Evolutionary conservation across 2,329 filamentous ascomycete species (phyloP).

Genomic region (Pseudogymnoascus sp.): DNA sequence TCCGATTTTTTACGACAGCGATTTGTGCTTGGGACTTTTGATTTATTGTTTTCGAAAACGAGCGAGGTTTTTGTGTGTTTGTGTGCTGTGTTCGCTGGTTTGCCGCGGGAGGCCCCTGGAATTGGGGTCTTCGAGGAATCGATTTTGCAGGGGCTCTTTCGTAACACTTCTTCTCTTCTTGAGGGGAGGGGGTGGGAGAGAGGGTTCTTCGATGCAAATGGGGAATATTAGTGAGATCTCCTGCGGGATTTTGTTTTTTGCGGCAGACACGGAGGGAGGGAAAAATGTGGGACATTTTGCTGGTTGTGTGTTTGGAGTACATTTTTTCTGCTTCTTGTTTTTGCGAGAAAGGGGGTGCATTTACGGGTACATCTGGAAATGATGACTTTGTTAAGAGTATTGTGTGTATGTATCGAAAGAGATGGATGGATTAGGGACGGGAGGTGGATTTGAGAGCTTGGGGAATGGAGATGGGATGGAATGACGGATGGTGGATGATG

Average conservation of each 20-base stretch:
- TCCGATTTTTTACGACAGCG: not conserved
- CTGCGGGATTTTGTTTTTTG: not conserved
- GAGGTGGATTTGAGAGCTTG: not conserved
- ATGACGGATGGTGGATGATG: not conserved
- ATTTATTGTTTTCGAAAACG: not conserved
- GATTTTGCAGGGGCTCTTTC: not conserved
- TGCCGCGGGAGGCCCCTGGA: not conserved
- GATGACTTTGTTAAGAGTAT: conserved; percentile 6
- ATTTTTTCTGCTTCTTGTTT: not conserved
- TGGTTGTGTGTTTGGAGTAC: conserved; percentile 4
- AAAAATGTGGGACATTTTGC: conserved; percentile 2
- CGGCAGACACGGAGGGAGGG: not conserved
- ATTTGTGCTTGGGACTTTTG: not conserved
- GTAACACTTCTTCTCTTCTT: not conserved
- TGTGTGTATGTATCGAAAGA: conserved; percentile 1
- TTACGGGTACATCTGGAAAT: conserved; percentile 6
- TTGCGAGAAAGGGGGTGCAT: not conserved
- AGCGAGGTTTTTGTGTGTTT: not conserved
- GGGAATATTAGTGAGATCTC: not conserved
- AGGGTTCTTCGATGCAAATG: not conserved
- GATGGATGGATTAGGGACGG: not conserved
- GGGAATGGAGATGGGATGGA: not conserved
- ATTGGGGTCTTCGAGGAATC: not conserved
- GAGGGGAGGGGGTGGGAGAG: not conserved
- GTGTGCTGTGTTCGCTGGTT: not conserved